Evolutionary conservation across 495 filamentous ascomycete species (phyloP).

Genomic region (Pyronema domesticum): DNA sequence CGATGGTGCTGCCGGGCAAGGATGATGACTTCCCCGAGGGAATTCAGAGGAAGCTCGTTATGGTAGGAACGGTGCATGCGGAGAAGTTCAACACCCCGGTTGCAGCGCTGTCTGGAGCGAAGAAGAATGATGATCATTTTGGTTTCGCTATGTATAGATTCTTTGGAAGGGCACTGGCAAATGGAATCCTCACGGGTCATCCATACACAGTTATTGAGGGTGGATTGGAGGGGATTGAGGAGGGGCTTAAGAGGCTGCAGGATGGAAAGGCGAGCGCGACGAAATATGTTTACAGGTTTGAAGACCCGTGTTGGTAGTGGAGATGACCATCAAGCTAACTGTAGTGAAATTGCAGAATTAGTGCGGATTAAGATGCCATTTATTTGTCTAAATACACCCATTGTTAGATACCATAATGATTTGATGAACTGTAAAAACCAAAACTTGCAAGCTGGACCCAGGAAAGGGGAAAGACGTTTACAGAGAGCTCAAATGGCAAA

Average conservation of each 20-base stretch:
- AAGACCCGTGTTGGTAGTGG: no score
- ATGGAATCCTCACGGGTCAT: constrained; percentile 26
- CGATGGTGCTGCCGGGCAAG: constrained; percentile 3
- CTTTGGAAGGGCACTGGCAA: constrained; percentile 21
- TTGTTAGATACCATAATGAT: no score
- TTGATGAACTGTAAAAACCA: no score
- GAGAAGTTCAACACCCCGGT: constrained; percentile 2
- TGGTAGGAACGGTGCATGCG: constrained; percentile 9
- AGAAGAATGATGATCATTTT: constrained; percentile 24
- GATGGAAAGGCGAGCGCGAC: constrained; percentile 26
- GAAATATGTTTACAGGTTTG: constrained; percentile 25
- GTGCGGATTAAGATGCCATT: no score
- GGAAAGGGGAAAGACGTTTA: no score
- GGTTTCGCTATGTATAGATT: constrained; percentile 25
- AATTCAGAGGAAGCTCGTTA: constrained; percentile 9
- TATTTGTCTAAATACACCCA: no score
- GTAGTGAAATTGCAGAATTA: no score
- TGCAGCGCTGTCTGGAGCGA: background rate
- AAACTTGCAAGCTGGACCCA: no score
- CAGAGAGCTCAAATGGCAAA: no score
- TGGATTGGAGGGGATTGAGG: constrained; percentile 24
- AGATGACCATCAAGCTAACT: no score
- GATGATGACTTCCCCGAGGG: constrained; percentile 3
- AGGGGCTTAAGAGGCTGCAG: constrained; percentile 23
- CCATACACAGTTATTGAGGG: constrained; percentile 25